Evolutionary conservation across 1,284 basidiomycete genomes (phyloP).

Genomic region (Stygiomarasmius scandens): DNA sequence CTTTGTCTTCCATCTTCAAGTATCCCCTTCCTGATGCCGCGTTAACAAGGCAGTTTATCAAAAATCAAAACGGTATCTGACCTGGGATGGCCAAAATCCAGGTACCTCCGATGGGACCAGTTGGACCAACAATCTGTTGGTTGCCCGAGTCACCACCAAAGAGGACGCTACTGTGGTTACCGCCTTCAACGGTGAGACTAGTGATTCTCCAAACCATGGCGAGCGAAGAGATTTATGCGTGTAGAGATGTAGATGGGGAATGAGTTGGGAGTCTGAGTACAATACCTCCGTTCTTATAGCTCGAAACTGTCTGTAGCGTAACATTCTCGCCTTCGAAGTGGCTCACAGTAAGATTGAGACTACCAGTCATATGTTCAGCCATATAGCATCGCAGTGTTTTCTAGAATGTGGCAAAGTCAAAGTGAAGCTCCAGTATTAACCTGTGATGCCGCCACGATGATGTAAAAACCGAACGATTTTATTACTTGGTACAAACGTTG

Average conservation of each 20-base stretch:
- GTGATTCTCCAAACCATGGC: not conserved
- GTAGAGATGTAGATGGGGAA: not conserved
- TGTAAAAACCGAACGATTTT: no score
- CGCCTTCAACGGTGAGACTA: not conserved
- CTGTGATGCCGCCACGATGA: no score
- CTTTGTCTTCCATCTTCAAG: not conserved
- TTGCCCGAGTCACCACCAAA: not conserved
- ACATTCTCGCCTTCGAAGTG: no score
- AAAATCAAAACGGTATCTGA: not conserved
- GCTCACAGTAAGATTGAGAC: no score
- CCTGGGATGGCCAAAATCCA: not conserved
- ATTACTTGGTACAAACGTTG: no score
- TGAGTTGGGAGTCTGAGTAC: not conserved
- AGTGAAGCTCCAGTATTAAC: no score
- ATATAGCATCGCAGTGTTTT: no score
- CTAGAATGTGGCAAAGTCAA: no score
- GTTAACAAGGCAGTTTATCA: not conserved
- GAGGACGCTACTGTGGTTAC: not conserved
- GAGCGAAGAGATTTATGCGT: not conserved
- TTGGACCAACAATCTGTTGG: not conserved
- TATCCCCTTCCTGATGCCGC: not conserved
- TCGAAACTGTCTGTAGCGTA: no score
- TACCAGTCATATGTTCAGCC: no score
- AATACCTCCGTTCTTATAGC: no score
- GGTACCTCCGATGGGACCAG: not conserved